Evolutionary conservation across 148 eudicot species (phyloP).

Genomic region (Bassia scoparia): DNA sequence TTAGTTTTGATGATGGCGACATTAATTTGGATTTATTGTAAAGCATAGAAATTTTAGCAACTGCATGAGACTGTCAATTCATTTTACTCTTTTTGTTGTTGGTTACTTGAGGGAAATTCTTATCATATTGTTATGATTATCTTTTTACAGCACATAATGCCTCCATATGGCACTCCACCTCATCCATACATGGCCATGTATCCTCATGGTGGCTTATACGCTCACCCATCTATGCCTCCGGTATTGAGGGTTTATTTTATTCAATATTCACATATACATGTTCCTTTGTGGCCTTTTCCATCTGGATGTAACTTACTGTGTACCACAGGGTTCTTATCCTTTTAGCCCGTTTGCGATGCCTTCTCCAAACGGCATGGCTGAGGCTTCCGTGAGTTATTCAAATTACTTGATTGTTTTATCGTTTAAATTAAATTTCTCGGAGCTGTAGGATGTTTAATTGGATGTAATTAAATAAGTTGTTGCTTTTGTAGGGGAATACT

Average conservation of each 20-base stretch:
- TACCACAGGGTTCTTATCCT: constrained; percentile 82
- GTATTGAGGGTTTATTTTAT: constrained; percentile 36
- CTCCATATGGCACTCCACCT: constrained; percentile 99
- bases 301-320: constrained; percentile 2
- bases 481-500: constrained; percentile 51
- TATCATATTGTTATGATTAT: constrained; percentile 9
- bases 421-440: background rate
- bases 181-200: constrained; percentile 99
- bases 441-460: background rate
- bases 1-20: background rate
- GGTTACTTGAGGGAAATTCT: background rate
- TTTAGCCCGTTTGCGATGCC: constrained; percentile 90
- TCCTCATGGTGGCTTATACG: constrained; percentile 93
- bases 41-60: background rate
- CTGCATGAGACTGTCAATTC: background rate
- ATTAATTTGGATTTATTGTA: background rate
- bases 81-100: background rate
- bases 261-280: constrained; percentile 4
- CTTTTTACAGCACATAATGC: constrained; percentile 74
- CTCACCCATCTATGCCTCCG: constrained; percentile 96
- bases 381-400: constrained; percentile 74
- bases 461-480: constrained; percentile 16
- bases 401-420: background rate
- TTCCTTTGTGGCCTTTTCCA: background rate
- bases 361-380: constrained; percentile 79